Evolutionary conservation across 768 basidiomycete species (phyloP).

Genomic region (Auricularia cornea): DNA sequence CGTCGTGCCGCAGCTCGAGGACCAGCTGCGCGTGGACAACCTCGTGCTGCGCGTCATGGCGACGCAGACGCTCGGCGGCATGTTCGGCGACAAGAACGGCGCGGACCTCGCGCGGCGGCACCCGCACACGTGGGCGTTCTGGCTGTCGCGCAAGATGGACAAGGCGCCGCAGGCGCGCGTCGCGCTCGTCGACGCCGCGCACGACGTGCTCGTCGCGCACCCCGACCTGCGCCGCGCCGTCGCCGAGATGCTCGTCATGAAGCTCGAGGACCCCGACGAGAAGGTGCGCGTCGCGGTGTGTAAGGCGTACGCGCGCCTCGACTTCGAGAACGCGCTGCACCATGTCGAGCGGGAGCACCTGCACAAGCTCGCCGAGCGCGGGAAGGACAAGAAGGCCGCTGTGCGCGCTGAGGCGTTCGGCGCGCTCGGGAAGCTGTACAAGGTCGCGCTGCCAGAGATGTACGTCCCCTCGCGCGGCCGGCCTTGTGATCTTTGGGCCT

Average conservation of each 20-base stretch:
- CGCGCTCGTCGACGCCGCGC: constrained; percentile 66
- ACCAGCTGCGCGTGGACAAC: constrained; percentile 76
- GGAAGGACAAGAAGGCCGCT: constrained; percentile 76
- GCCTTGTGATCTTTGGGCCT: background rate
- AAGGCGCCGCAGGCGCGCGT: constrained; percentile 61
- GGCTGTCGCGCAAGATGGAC: constrained; percentile 75
- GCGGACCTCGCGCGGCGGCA: constrained; percentile 71
- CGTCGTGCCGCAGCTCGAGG: constrained; percentile 89
- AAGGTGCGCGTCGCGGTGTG: constrained; percentile 82
- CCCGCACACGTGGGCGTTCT: constrained; percentile 76
- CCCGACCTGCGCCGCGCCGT: constrained; percentile 59
- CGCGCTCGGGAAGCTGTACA: constrained; percentile 69
- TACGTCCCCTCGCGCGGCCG: constrained; percentile 31
- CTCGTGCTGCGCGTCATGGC: constrained; percentile 63
- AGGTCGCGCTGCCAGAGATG: constrained; percentile 84
- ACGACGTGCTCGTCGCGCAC: constrained; percentile 51
- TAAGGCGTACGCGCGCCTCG: constrained; percentile 69
- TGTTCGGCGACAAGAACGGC: constrained; percentile 76
- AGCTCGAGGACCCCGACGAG: constrained; percentile 84
- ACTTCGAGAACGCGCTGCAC: constrained; percentile 86
- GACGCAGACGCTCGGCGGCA: constrained; percentile 81
- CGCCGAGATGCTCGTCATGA: constrained; percentile 65
- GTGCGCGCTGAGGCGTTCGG: constrained; percentile 59
- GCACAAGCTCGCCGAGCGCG: constrained; percentile 56
- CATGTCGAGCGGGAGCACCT: constrained; percentile 62